phyloP scores from a whole-genome alignment of 2,329 filamentous ascomycete genomes.

The Ceratocystis diversiconidia region DNA sequence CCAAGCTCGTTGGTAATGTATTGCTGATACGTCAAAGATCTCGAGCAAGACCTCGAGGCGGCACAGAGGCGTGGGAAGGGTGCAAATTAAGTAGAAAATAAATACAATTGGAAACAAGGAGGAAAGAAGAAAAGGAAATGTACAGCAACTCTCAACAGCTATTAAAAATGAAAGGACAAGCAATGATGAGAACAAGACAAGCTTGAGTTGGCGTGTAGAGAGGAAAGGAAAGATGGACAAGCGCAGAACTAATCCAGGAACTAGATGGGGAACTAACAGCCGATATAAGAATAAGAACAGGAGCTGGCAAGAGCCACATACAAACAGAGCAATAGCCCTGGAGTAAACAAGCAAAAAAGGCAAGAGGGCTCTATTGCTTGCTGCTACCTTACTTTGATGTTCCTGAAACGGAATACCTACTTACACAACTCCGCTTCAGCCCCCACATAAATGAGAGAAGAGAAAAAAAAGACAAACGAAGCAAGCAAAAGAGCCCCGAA shows the following conservation, averaged over 20 bases:
- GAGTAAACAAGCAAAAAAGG: too few relatives aligned
- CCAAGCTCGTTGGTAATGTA: too few relatives aligned
- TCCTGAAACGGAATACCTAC: neutral
- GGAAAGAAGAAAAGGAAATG: neutral
- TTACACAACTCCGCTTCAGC: neutral
- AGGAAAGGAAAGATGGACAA: neutral
- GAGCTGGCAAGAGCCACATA: neutral
- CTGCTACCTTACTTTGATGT: neutral
- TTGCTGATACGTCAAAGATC: neutral
- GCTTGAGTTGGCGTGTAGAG: neutral
- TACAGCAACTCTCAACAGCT: neutral
- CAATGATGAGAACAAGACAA: neutral
- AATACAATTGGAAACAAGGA: neutral
- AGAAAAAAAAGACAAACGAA: neutral
- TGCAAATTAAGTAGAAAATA: neutral
- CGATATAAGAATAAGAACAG: slow-evolving; percentile 11
- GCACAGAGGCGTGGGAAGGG: neutral
- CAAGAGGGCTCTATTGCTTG: too few relatives aligned
- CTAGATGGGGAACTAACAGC: neutral
- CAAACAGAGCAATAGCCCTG: too few relatives aligned
- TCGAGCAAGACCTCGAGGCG: neutral
- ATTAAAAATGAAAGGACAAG: neutral
- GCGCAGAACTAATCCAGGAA: neutral
- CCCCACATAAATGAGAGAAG: neutral
- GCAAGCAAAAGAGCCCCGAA: neutral